phyloP scores from a whole-genome alignment of 148 eudicot species.

The Cornus suecica region DNA sequence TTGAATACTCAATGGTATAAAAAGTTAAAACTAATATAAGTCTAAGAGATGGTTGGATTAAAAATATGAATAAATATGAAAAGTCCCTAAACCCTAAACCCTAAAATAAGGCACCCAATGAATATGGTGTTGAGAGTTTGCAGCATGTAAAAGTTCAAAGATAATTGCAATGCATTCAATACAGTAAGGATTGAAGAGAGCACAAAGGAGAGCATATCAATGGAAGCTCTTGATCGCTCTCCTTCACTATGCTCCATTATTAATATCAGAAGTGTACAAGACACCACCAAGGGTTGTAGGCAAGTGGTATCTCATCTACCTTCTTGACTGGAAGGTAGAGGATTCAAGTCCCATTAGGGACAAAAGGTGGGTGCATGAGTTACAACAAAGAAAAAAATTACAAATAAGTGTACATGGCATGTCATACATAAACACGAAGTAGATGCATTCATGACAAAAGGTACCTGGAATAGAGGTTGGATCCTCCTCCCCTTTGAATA shows the following conservation, averaged over 20 bases:
- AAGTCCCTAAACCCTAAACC: too few relatives aligned
- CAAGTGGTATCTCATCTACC: too few relatives aligned
- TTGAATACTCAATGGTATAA: not conserved
- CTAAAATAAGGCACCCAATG: not conserved
- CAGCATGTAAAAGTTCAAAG: not conserved
- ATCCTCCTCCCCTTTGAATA: conserved; percentile 81
- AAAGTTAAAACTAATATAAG: not conserved
- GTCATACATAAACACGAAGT: not conserved
- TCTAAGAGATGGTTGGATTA: not conserved
- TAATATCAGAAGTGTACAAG: not conserved
- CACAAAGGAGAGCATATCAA: not conserved
- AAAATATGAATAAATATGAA: not conserved
- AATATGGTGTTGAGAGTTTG: not conserved
- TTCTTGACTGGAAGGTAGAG: too few relatives aligned
- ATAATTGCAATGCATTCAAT: not conserved
- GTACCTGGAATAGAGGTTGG: conserved; percentile 90
- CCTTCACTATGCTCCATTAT: not conserved
- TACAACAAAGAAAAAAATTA: too few relatives aligned
- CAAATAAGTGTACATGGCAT: not conserved
- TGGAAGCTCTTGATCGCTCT: conserved; percentile 2
- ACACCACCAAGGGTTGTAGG: not conserved
- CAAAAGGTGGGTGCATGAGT: too few relatives aligned
- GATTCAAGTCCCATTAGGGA: too few relatives aligned
- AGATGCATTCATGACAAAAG: not conserved
- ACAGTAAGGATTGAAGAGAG: not conserved